A percentile compares a stretch with the other conserved stretches of the same genome.
Evolutionary conservation across 2,329 filamentous ascomycete species (phyloP).

Genomic region (Nemania sp.): DNA sequence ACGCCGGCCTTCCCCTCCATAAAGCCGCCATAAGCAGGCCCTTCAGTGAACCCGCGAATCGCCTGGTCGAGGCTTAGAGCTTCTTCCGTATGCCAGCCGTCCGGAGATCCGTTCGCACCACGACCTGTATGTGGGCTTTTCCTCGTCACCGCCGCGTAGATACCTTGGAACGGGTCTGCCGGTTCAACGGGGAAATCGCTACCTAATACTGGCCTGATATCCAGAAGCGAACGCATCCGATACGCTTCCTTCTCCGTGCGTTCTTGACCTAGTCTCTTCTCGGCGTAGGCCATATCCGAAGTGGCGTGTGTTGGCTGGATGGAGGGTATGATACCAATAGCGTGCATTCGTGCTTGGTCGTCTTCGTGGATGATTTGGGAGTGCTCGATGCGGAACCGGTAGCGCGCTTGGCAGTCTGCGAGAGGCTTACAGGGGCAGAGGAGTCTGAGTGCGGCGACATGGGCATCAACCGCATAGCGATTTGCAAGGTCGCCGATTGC

Average conservation of each 20-base stretch:
- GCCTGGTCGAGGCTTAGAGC: conserved; percentile 70
- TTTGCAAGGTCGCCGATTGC: conserved; percentile 79
- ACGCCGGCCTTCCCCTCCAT: conserved; percentile 69
- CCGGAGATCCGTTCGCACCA: conserved; percentile 58
- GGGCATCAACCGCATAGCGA: conserved; percentile 71
- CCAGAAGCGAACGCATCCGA: conserved; percentile 72
- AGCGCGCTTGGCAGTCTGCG: conserved; percentile 63
- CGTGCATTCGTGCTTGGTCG: conserved; percentile 70
- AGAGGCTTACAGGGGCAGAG: conserved; percentile 61
- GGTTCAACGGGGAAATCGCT: conserved; percentile 81
- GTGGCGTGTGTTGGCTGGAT: conserved; percentile 80
- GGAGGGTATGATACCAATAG: conserved; percentile 72
- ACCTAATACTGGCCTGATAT: conserved; percentile 68
- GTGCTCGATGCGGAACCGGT: conserved; percentile 77
- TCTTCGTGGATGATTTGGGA: conserved; percentile 75
- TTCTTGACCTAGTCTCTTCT: conserved; percentile 66
- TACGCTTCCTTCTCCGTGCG: conserved; percentile 71
- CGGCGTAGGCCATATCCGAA: conserved; percentile 76
- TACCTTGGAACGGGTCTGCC: conserved; percentile 73
- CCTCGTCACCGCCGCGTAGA: conserved; percentile 75
- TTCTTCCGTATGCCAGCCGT: conserved; percentile 71
- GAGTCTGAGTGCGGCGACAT: conserved; percentile 66
- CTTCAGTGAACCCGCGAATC: conserved; percentile 70
- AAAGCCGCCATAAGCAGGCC: conserved; percentile 70
- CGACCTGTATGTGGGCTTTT: conserved; percentile 68